Evolutionary conservation across 2,329 filamentous ascomycete species (phyloP), one percentile per base, ranked within the genome.

Genomic region (Colletotrichum sp.): DNA sequence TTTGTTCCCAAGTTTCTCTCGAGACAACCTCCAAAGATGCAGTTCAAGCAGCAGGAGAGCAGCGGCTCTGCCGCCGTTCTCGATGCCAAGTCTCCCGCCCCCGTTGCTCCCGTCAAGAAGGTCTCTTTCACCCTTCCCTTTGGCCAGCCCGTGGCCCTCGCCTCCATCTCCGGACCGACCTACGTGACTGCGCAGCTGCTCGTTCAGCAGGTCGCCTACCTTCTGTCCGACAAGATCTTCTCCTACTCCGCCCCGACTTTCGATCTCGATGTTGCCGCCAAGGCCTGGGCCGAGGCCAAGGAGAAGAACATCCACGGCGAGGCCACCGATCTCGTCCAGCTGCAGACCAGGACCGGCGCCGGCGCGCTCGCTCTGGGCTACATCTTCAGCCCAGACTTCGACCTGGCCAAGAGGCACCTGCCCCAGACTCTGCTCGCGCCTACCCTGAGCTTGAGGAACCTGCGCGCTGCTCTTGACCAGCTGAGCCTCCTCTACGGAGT

Each of bases 311-410:
- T 94, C 78, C 93, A 96, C 86, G 95, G 95, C 80, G 94, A 96
- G 82, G 87, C 92, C 77, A 96, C 97, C 65, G 89, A 92, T 16
- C 92, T 99, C 63, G 90, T 96, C 77, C 88, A 94, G 28, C 92
- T 98, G 82, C 94, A 99, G 88, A 98, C 96, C 59, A 92, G 97
- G 70, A 92, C 94, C 72, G 97, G 97, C 75, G 97, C 97, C 69
- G 97, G 96, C 72, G 93, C 95, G 79, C 94, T 99, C 82, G 96
- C 97, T 26, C 91, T 99, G 65, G 97, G 97, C 73, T 99, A 99
- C 87, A 95, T 99, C 84, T 99, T 99, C 90, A 98, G 96, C 77
- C 95, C 95, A 82, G 97, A 99, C 86, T 98, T 98, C 82, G 96
- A 99, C 84, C 86, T 98, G 81, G 92, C 91, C 88, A 98, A 97